A percentile compares a stretch with the other conserved stretches of the same genome.
Conservation (phyloP, 345 rosid genomes). For the Clausena lansium region DNA sequence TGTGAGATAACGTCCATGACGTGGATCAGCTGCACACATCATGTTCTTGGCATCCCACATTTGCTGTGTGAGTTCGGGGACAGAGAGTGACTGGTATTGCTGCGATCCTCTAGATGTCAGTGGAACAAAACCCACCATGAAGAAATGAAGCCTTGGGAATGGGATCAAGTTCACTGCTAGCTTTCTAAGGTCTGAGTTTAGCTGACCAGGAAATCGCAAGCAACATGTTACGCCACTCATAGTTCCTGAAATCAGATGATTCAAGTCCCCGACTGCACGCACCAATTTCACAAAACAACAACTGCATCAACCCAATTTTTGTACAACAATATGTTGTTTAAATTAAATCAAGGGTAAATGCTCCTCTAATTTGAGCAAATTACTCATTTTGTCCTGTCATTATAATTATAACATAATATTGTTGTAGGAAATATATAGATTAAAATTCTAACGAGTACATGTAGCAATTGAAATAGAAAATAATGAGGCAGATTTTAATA, state of each 20-base stretch:
- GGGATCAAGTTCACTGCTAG: conserved; percentile 27
- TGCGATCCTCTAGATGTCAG: conserved; percentile 42
- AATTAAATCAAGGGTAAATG: no score
- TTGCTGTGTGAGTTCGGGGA: conserved; percentile 31
- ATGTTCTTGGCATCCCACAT: conserved; percentile 38
- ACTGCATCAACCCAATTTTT: no score
- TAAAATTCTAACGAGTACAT: no score
- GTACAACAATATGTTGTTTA: no score
- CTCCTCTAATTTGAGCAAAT: no score
- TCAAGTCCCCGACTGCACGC: conserved; percentile 24
- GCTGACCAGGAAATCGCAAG: conserved; percentile 28
- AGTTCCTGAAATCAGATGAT: conserved; percentile 29
- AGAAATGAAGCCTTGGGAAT: conserved; percentile 29
- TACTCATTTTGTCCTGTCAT: no score
- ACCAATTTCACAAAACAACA: no score
- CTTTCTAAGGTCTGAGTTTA: conserved; percentile 29
- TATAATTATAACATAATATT: no score
- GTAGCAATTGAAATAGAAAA: no score
- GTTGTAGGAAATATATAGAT: no score
- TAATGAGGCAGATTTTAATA: no score
- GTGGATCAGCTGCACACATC: conserved; percentile 36
- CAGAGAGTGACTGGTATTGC: conserved; percentile 30
- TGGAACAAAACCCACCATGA: conserved; percentile 37
- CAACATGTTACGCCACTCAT: conserved; percentile 33
- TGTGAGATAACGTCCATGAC: conserved; percentile 33